These are phyloP conservation scores for Apiotrichum domesticum DNA, from an alignment of 1,284 basidiomycete genomes.

Conservation along the genomic window DNA sequence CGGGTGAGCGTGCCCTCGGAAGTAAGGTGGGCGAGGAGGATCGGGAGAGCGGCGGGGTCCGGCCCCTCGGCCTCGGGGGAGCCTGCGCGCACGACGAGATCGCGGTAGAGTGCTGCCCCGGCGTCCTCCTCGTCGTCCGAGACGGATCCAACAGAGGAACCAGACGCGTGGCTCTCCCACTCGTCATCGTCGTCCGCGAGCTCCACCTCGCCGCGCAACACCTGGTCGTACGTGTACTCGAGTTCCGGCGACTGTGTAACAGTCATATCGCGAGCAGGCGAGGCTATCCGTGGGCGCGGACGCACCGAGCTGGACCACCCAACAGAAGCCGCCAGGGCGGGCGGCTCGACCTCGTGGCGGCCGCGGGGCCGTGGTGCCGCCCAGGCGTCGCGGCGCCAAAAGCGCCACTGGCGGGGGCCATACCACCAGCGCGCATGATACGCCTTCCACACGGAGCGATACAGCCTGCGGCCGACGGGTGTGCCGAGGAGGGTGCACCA, in stretches of 20 bases:
- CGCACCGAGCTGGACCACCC: constrained; percentile 5
- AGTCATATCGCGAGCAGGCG: too few species aligned
- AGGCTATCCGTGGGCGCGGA: not conserved
- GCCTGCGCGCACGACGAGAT: constrained; percentile 19
- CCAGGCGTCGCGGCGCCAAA: constrained; percentile 40
- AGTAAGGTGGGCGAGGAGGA: constrained; percentile 44
- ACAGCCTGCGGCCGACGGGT: constrained; percentile 23
- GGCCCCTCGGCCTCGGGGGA: constrained; percentile 1
- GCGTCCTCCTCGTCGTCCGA: constrained; percentile 20
- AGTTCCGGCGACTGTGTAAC: not conserved
- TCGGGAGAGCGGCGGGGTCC: constrained; percentile 23
- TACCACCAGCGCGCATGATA: constrained; percentile 38
- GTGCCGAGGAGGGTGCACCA: constrained; percentile 25
- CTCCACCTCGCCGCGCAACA: constrained; percentile 27
- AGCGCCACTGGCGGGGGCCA: constrained; percentile 37
- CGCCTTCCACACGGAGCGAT: constrained; percentile 3
- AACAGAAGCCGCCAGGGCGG: not conserved
- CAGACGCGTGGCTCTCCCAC: constrained; percentile 19
- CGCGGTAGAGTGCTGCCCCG: constrained; percentile 23
- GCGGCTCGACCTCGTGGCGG: not conserved
- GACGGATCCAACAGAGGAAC: not conserved
- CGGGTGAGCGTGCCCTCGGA: constrained; percentile 33
- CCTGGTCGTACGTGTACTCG: constrained; percentile 21
- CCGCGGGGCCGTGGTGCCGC: constrained; percentile 9
- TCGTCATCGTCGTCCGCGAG: constrained; percentile 34